Base-by-base conservation (phyloP, 345 rosid species). In the Dimocarpus longan region DNA sequence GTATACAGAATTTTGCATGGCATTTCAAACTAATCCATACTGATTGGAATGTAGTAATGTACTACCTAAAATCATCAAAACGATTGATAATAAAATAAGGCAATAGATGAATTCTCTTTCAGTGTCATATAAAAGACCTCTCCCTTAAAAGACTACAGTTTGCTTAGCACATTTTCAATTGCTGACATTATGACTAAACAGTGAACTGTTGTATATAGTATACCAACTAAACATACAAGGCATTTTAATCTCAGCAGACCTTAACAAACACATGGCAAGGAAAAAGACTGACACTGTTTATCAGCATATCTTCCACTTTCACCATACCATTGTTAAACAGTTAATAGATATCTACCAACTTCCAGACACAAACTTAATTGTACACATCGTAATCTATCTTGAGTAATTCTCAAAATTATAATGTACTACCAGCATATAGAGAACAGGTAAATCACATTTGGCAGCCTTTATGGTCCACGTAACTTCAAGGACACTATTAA, bases 1-100 rank as follows among this genome's bases (percentile, higher is more conserved):
- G 9, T 37, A 40, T 12, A 42, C n/a, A 73, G 46, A 71, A 73
- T 54, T 44, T 10, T 68, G 32, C 66, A n/a, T 43, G 9, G 39
- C 44, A 76, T 59, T 42, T 60, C 63, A 56, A 68, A 66, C 77
- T 50, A 62, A 26, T 43, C 50, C 59, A 64, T 76, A 39, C 67
- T 3, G 6, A 65, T 11, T 50, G 24, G 48, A 66, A 73, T 42
- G 52, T 44, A n/a, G 24, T 39, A 66, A 73, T 42, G 52, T 44
- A n/a, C 32, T 12, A 50, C 42, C 60, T 26, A 8, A 16, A 24
- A 11, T 57, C 74, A 52, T 11, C 7, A 26, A 26, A 19, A 70
- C 21, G 57, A 39, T 50, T 28, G 8, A 26, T 28, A 16, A 28
- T 16, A 50, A 54, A 52, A 71, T 8, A 54, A 48, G 9, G 42